A percentile compares a stretch with the other conserved stretches of the same genome.
Evolutionary conservation across 2,329 filamentous ascomycete genomes (phyloP).

Genomic region (Epichloe uncinata): DNA sequence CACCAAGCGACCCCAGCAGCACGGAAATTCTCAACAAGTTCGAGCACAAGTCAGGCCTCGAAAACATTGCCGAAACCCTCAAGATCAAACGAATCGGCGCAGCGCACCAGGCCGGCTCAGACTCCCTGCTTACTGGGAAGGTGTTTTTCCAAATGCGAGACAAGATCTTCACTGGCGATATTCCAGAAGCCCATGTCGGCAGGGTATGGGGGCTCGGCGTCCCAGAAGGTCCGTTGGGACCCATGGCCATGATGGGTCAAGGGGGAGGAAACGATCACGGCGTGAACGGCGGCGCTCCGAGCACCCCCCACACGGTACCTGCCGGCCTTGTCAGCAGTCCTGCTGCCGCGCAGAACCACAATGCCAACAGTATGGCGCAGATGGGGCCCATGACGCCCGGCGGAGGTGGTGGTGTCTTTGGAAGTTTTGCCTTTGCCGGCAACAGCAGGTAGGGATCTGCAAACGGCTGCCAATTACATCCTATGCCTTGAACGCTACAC

Average conservation of each 20-base stretch:
- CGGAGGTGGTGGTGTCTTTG: conserved; percentile 61
- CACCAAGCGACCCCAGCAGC: conserved; percentile 49
- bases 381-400: conserved; percentile 69
- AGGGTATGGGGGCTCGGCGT: conserved; percentile 89
- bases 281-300: conserved; percentile 32
- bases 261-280: conserved; percentile 22
- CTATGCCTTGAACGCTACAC: not conserved
- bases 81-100: conserved; percentile 79
- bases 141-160: conserved; percentile 91
- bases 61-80: conserved; percentile 86
- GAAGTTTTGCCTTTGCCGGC: conserved; percentile 49
- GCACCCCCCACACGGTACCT: conserved; percentile 55
- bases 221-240: conserved; percentile 37
- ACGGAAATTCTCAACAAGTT: conserved; percentile 70
- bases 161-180: conserved; percentile 71
- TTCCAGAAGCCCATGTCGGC: conserved; percentile 70
- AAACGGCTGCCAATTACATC: conserved; percentile 5
- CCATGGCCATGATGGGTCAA: conserved; percentile 20
- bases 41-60: conserved; percentile 80
- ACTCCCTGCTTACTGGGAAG: conserved; percentile 82
- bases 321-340: conserved; percentile 32
- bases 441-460: conserved; percentile 20
- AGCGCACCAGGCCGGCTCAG: conserved; percentile 85
- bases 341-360: conserved; percentile 35
- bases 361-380: conserved; percentile 40